Conservation (phyloP, 2,329 filamentous ascomycete species). For the Xylariaceae sp. region DNA sequence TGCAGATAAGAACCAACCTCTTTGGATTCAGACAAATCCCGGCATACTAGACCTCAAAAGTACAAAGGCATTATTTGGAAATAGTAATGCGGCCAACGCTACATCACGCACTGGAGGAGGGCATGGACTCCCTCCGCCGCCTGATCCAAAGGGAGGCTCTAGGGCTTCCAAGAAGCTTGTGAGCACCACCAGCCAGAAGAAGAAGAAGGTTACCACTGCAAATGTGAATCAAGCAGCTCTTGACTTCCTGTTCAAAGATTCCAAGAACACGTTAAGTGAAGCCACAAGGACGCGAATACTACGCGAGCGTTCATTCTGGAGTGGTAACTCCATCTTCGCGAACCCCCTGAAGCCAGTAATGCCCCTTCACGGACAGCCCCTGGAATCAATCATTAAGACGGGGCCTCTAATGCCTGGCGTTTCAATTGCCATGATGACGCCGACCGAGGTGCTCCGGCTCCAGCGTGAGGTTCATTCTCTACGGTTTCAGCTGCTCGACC, state of each 20-base stretch:
- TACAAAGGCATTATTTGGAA: too few species aligned
- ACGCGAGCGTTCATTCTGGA: conserved; percentile 41
- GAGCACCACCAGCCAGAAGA: too few species aligned
- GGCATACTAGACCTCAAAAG: too few species aligned
- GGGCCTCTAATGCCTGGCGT: conserved; percentile 44
- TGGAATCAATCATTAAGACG: conserved; percentile 47
- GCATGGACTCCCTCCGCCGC: too few species aligned
- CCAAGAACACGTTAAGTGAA: conserved; percentile 19
- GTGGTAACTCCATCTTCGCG: conserved; percentile 39
- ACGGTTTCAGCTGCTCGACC: conserved; percentile 43
- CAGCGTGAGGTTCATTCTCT: conserved; percentile 44
- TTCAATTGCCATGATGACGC: conserved; percentile 47
- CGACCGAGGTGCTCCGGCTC: conserved; percentile 47
- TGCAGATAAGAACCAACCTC: background rate
- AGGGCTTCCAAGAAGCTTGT: too few species aligned
- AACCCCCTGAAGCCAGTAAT: conserved; percentile 43
- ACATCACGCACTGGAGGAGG: too few species aligned
- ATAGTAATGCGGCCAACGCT: too few species aligned
- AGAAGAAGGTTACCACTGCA: background rate
- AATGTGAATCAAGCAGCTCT: background rate
- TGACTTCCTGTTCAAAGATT: conserved; percentile 24
- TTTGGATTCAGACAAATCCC: too few species aligned
- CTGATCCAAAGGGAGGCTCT: too few species aligned
- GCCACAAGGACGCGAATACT: conserved; percentile 21
- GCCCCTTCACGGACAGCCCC: conserved; percentile 43